Base-by-base conservation (phyloP, 306 rosid genomes). In the Arachis stenosperma region DNA sequence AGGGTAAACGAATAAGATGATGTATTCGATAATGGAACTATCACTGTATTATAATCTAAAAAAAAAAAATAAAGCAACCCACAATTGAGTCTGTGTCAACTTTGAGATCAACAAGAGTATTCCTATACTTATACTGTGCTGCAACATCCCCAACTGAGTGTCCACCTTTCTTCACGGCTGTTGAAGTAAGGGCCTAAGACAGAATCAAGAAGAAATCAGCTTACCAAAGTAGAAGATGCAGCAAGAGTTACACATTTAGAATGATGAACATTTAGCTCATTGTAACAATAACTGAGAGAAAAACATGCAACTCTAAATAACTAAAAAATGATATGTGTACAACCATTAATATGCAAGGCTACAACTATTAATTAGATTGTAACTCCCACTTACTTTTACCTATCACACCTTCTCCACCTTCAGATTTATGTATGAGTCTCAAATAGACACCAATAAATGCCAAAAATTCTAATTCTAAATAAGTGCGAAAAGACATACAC, bases 151-250 rank as follows among this genome's bases (percentile, higher is more conserved):
- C 99, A 54, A 79, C 74, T 67, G 98, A 95, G 68, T 90, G 86
- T 77, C 90, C 93, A 74, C 93, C 96, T 81, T 87, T 95, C 89
- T 90, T 95, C 79, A 88, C 84, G 22, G 99, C 93, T 37, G 97
- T 85, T 69, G 99, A 91, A 55, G 99, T 91, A 46, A 95, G 90
- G 55, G 91, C 92, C 99, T 93, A 80, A 41, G 37, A 82, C 55
- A 70, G 58, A 42, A 67, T 22, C 36, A 63, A 7, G 13, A 15
- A 51, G 41, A 58, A 77, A 73, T 69, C 71, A 64, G 8, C 58
- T 50, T 55, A 53, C 15, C 22, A 57, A 36, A 50, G n/a, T 51
- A 65, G 37, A 75, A 46, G 12, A 7, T 46, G 10, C 47, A 56
- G 50, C 17, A 59, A 52, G 65, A 63, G 57, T 48, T 69, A 65